These are phyloP conservation scores for Porphyra umbilicalis DNA, from an alignment of 31 red algal genomes.

Conservation along the genomic window DNA sequence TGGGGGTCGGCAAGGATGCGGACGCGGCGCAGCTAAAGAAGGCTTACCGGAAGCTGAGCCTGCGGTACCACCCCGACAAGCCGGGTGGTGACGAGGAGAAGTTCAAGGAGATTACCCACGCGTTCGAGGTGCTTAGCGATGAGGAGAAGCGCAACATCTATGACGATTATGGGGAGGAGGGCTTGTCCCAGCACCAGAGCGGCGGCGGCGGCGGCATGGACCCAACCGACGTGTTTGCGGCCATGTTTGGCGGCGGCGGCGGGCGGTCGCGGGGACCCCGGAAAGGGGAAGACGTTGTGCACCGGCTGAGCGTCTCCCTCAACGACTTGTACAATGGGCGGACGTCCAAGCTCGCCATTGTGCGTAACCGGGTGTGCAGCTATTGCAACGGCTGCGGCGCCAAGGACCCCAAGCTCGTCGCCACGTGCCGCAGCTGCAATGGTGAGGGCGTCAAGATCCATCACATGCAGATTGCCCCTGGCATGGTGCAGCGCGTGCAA, in stretches of 20 bases:
- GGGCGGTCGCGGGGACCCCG: constrained; percentile 39
- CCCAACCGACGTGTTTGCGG: constrained; percentile 89
- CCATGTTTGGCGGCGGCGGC: constrained; percentile 88
- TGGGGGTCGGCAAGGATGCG: constrained; percentile 81
- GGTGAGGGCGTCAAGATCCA: constrained; percentile 77
- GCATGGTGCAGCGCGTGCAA: constrained; percentile 99
- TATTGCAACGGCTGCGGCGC: constrained; percentile 76
- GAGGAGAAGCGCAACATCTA: constrained; percentile 94
- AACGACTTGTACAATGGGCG: constrained; percentile 98
- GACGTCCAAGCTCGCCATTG: constrained; percentile 92
- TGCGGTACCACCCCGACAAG: constrained; percentile 94
- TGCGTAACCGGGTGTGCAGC: constrained; percentile 87
- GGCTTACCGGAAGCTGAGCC: constrained; percentile 82
- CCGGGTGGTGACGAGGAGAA: constrained; percentile 83
- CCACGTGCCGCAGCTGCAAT: constrained; percentile 59
- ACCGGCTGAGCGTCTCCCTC: constrained; percentile 75
- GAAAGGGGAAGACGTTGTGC: constrained; percentile 90
- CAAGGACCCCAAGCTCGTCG: constrained; percentile 33
- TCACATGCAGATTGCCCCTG: constrained; percentile 88
- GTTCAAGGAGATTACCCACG: constrained; percentile 93
- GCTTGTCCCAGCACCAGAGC: constrained; percentile 74
- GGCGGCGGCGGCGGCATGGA: constrained; percentile 64
- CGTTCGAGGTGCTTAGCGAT: constrained; percentile 92
- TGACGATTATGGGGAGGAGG: constrained; percentile 95
- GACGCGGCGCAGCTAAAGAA: constrained; percentile 84